Evolutionary conservation across 768 basidiomycete species (phyloP), one percentile per base, ranked within the genome.

Genomic region (Boletus huronensis): DNA sequence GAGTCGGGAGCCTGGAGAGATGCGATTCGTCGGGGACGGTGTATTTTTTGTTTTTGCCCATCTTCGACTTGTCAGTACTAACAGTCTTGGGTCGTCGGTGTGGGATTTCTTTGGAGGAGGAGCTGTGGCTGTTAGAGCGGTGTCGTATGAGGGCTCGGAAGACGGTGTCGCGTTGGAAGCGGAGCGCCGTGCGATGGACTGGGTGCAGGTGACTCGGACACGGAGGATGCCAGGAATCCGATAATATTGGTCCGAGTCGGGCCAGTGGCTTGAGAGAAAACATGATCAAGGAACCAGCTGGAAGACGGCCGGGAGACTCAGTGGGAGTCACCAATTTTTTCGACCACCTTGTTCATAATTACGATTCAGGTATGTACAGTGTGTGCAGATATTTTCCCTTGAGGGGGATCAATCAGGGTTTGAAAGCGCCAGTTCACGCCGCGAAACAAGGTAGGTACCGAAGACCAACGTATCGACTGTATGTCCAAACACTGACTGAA

Each of bases 21-120:
- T 71, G 62, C 26, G 68, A 63, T 55, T 77, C 76, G 44, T 64
- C 17, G 0, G 72, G 71, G 8, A 64, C 40, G 29, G 36, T 35
- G 6, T 40, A 43, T 44, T 68, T 66, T 46, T 74, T 76, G 52
- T 77, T 74, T 59, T 75, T 75, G 46, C 69, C 72, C 75, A 75
- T 76, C 17, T 41, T 34, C 2, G 1, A 34, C 14, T 16, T 51
- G 78, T 54, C 9, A 7, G n/a, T n/a, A n/a, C n/a, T n/a, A n/a
- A n/a, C n/a, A n/a, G 25, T 50, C 29, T 21, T 41, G 47, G 28
- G n/a, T 21, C 32, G 32, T 14, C 11, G 47, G 11, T 25, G 60
- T 26, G 10, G 16, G 14, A 2, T 28, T 21, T 38, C 7, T 66
- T 19, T 74, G 73, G 74, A 76, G 56, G 74, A 75, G 11, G 75